Conservation (phyloP, 345 rosid genomes). For the Sonneratia caseolaris region DNA sequence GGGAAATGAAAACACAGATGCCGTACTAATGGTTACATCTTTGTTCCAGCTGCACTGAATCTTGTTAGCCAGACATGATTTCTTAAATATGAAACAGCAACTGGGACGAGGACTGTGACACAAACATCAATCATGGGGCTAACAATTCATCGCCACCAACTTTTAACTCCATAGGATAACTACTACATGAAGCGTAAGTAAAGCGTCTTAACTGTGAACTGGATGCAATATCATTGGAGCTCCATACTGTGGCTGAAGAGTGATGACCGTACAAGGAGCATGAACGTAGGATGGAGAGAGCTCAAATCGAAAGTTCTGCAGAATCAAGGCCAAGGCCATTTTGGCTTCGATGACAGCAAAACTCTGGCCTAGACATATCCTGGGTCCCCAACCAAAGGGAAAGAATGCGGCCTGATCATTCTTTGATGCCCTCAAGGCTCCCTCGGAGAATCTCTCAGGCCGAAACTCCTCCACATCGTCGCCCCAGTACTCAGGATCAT, state of each 20-base stretch:
- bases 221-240: conserved; percentile 27
- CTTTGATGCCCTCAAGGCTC: conserved; percentile 24
- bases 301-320: conserved; percentile 32
- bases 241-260: conserved; percentile 47
- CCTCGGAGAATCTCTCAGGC: conserved; percentile 27
- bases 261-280: conserved; percentile 33
- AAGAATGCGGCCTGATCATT: conserved; percentile 13
- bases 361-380: conserved; percentile 27
- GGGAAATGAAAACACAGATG: too few relatives aligned
- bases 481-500: conserved; percentile 23
- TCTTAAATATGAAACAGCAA: too few relatives aligned
- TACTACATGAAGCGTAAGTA: too few relatives aligned
- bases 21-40: too few relatives aligned
- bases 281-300: conserved; percentile 46
- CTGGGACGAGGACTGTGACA: too few relatives aligned
- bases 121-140: too few relatives aligned
- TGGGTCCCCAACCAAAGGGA: conserved; percentile 31
- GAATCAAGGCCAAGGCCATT: conserved; percentile 38
- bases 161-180: too few relatives aligned
- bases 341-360: conserved; percentile 51
- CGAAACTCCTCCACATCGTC: conserved; percentile 25
- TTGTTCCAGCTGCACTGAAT: too few relatives aligned
- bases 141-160: too few relatives aligned
- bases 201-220: too few relatives aligned
- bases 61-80: too few relatives aligned